Base-by-base conservation (phyloP, 352 stramenopile species). In the Phytopythium delawarense region DNA sequence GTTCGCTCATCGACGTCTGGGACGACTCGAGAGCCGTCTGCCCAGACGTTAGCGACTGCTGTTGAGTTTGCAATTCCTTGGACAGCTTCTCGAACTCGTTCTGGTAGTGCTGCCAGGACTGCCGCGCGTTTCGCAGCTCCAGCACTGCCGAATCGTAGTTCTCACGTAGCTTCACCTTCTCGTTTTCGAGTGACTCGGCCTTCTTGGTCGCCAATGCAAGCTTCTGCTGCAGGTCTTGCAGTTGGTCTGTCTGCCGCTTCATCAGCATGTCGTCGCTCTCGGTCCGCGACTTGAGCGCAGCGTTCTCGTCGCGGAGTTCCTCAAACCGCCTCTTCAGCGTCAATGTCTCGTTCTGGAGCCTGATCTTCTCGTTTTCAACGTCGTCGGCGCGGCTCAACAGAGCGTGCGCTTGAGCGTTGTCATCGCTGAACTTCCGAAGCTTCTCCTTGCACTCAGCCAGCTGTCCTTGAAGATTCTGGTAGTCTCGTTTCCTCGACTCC, bases 81-180 rank as follows among this genome's bases (percentile, higher is more conserved):
- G 83, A 75, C 11, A 92, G 50, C 53, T 89, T 88, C 55, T 92
- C 84, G 44, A 85, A 91, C 59, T 92, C 80, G 45, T 69, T 85
- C 50, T 92, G 81, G 46, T 91, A 90, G 62, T 92, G 75, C 32
- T 78, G 75, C 48, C 62, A 80, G 12, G 76, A 74, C 60, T 92
- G 80, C 1, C 81, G 79, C 9, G 72, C 76, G 39, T 76, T 88
- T 4, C 79, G 75, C 16, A 92, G 70, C 48, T 92, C 83, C 25
- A 73, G 42, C 30, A 81, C 71, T 1, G 64, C 67, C 37, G 44
- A 81, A 7, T 90, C 79, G 49, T 88, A 92, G 32, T 72, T 87
- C 34, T 67, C 63, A 37, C 77, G 73, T 23, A 90, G 50, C 18
- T 89, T 79, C 2, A 32, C 39, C 48, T 80, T 72, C 61, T 90